phyloP scores from a whole-genome alignment of 2,329 filamentous ascomycete genomes.

The Nigrospora sphaerica region DNA sequence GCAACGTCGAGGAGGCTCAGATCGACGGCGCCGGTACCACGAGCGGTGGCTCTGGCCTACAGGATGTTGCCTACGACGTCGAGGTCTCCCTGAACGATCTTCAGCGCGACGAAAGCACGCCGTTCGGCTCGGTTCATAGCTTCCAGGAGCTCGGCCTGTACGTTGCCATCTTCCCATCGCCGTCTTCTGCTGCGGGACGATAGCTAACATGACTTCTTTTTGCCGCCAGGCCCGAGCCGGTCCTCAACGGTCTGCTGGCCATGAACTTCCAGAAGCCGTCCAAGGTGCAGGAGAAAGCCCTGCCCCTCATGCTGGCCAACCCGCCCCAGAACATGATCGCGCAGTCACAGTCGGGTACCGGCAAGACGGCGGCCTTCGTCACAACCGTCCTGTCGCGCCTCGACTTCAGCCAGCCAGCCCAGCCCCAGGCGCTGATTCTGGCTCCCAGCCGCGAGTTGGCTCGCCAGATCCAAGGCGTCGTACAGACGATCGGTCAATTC shows the following conservation, averaged over 20 bases:
- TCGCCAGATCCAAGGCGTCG: constrained; percentile 84
- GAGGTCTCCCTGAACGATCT: constrained; percentile 88
- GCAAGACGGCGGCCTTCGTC: constrained; percentile 95
- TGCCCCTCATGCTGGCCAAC: constrained; percentile 79
- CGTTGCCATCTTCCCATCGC: constrained; percentile 23
- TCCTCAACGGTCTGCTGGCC: constrained; percentile 68
- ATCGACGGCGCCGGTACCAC: constrained; percentile 25
- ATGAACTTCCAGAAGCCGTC: constrained; percentile 93
- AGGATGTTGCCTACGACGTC: constrained; percentile 78
- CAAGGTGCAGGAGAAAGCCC: constrained; percentile 93
- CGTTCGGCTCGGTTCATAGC: constrained; percentile 74
- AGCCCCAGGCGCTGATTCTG: constrained; percentile 81
- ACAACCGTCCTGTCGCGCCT: constrained; percentile 85
- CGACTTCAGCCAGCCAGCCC: constrained; percentile 59
- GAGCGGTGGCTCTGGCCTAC: constrained; percentile 43
- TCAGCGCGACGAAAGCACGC: constrained; percentile 78
- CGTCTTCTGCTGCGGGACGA: background rate
- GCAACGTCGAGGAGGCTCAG: constrained; percentile 23
- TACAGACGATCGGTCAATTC: constrained; percentile 78
- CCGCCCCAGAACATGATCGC: constrained; percentile 94
- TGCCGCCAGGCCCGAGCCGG: constrained; percentile 10
- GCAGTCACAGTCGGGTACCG: constrained; percentile 97
- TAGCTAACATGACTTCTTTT: background rate
- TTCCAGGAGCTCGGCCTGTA: constrained; percentile 86
- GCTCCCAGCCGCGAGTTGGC: constrained; percentile 93